phyloP scores from a whole-genome alignment of 202 grass and related monocot genomes.

The Digitaria exilis region DNA sequence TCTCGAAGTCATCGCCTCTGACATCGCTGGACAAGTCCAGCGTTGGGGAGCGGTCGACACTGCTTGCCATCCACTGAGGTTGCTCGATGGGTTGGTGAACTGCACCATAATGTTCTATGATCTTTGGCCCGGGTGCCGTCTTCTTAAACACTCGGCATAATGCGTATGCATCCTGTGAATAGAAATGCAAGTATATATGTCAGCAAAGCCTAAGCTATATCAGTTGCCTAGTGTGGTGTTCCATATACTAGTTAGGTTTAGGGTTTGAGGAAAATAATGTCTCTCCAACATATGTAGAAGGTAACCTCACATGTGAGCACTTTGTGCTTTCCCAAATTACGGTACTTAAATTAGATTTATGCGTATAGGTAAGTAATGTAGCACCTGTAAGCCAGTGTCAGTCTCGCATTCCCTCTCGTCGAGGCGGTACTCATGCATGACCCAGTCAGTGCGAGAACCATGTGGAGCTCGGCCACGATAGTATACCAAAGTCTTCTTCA shows the following conservation, averaged over 20 bases:
- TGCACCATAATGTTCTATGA: conserved; percentile 76
- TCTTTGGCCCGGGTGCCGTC: conserved; percentile 73
- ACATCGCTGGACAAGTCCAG: conserved; percentile 61
- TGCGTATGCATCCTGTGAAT: conserved; percentile 78
- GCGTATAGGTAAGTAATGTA: not conserved
- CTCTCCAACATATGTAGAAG: not conserved
- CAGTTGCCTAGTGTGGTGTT: not conserved
- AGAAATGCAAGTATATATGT: conserved; percentile 22
- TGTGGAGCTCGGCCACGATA: conserved; percentile 87
- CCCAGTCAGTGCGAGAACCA: conserved; percentile 87
- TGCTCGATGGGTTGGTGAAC: conserved; percentile 52
- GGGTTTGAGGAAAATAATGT: not conserved
- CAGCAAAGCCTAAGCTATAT: conserved; percentile 10
- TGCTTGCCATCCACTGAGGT: conserved; percentile 53
- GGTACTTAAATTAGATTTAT: conserved; percentile 8
- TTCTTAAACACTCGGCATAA: conserved; percentile 97
- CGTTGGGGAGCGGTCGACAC: conserved; percentile 57
- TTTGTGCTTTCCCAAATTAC: not conserved
- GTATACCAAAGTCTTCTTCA: conserved; percentile 96
- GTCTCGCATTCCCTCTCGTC: conserved; percentile 90
- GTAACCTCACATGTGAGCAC: not conserved
- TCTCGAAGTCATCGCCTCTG: conserved; percentile 80
- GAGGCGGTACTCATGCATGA: conserved; percentile 97
- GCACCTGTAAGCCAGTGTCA: conserved; percentile 81
- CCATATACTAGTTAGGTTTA: conserved; percentile 10